Conservation (phyloP, 257 asterid genomes). For the Lithospermum erythrorhizon region DNA sequence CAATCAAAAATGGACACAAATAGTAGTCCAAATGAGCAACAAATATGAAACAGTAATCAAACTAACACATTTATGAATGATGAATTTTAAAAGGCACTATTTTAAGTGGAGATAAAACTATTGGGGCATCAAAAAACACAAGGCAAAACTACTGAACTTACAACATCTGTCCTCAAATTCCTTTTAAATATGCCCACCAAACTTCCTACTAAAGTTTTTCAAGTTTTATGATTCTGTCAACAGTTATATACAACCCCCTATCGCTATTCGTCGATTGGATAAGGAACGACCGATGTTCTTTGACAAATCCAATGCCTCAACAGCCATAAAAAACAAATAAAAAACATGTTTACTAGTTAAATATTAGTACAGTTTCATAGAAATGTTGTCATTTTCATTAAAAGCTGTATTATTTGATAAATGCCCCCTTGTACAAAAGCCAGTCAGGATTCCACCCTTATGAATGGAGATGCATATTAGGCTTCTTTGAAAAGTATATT, state of each 20-base stretch:
- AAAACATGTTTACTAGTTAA: no score
- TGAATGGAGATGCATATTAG: neutral
- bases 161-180: constrained; percentile 11
- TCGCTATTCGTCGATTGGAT: constrained; percentile 41
- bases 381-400: constrained; percentile 21
- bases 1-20: neutral
- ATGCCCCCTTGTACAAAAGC: no score
- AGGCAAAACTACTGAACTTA: constrained; percentile 5
- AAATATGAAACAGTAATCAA: constrained; percentile 1
- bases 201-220: constrained; percentile 11
- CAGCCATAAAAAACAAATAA: neutral
- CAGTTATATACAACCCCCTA: constrained; percentile 16
- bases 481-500: neutral
- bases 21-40: constrained; percentile 1
- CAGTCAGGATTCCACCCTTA: neutral
- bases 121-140: constrained; percentile 14
- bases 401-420: neutral
- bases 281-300: constrained; percentile 35
- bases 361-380: no score
- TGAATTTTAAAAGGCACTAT: no score
- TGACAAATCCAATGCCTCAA: constrained; percentile 49
- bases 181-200: constrained; percentile 24
- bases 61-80: neutral
- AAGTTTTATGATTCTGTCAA: constrained; percentile 24
- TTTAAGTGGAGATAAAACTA: constrained; percentile 6